Evolutionary conservation across 345 rosid species (phyloP), one percentile per base, ranked within the genome.

Genomic region (Pugionium cornutum): DNA sequence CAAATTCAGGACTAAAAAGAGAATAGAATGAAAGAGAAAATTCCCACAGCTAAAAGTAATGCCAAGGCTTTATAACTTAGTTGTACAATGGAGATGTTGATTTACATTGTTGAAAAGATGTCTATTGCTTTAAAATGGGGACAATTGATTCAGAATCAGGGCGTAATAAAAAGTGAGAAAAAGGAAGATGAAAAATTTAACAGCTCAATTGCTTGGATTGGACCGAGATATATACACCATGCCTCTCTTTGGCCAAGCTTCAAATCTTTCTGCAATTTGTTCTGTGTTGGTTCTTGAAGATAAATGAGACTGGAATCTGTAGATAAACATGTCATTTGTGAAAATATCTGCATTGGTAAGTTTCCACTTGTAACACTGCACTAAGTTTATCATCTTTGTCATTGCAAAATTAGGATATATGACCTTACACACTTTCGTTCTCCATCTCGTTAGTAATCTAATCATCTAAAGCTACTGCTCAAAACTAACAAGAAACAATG

Each of bases 381-480:
- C 50, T 41, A 40, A 5, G 40, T 64, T 9, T 53, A 35, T 66
- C 34, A 43, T 44, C 18, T 28, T 54, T 25, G 41, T 64, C 41
- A 67, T 1, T 37, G 52, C 35, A 18, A 42, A 18, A 18, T 0
- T 18, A 18, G 18, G 18, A 18, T 18, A 18, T 18, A 18, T 18
- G n/a, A 45, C 66, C 58, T 61, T 69, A 53, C 67, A 42, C 25
- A 51, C 52, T 42, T 66, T 34, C 58, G 7, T 51, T 59, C 52
- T 40, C 45, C 61, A 10, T 41, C 48, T 69, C 53, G 43, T 34
- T 27, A 53, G 11, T 49, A 35, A 45, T 70, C 74, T 44, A 62
- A 56, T 64, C 64, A 29, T 41, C 75, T 64, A 64, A 64, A 63
- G 36, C 25, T 50, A 33, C 61, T 59, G 18, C 73, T 1, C 2